Percentiles rank a stretch among this genome's conserved stretches.
These are phyloP conservation scores for Tetradesmus lagerheimii DNA, from an alignment of 139 green algal genomes.

Conservation along the genomic window DNA sequence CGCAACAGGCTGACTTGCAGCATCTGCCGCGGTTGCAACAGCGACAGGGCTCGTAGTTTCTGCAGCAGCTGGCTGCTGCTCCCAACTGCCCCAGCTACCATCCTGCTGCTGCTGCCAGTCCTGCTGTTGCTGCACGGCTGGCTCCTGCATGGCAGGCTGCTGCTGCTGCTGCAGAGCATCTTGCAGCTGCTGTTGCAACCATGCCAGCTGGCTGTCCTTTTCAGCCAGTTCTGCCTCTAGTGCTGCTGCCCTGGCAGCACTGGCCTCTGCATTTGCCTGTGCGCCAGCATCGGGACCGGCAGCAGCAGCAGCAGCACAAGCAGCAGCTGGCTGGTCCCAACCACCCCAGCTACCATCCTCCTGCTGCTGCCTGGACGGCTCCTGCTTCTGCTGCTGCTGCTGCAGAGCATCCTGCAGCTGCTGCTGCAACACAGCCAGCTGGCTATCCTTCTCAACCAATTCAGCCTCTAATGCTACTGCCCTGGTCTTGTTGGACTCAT, in stretches of 20 bases:
- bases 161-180: conserved; percentile 4
- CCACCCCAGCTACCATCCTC: no score
- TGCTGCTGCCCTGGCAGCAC: background rate
- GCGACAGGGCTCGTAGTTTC: background rate
- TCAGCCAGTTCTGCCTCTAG: background rate
- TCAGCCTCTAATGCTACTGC: background rate
- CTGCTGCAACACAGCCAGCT: no score
- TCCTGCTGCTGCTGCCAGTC: background rate
- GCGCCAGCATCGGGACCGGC: background rate
- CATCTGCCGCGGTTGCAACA: background rate
- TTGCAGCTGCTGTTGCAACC: conserved; percentile 31
- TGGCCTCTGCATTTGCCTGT: background rate
- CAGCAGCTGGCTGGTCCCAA: background rate
- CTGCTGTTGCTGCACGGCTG: background rate
- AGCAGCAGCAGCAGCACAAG: background rate
- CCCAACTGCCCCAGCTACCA: background rate
- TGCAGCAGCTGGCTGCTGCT: background rate
- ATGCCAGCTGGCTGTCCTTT: background rate
- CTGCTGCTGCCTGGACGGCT: background rate
- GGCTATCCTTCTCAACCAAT: background rate
- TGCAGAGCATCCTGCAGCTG: no score
- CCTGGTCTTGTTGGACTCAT: background rate
- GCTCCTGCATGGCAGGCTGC: background rate
- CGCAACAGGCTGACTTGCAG: background rate
- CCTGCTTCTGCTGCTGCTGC: no score